Percentiles rank a stretch among this genome's conserved stretches.
Conservation (phyloP, 2,329 filamentous ascomycete species). For the Bipolaris victoriae region DNA sequence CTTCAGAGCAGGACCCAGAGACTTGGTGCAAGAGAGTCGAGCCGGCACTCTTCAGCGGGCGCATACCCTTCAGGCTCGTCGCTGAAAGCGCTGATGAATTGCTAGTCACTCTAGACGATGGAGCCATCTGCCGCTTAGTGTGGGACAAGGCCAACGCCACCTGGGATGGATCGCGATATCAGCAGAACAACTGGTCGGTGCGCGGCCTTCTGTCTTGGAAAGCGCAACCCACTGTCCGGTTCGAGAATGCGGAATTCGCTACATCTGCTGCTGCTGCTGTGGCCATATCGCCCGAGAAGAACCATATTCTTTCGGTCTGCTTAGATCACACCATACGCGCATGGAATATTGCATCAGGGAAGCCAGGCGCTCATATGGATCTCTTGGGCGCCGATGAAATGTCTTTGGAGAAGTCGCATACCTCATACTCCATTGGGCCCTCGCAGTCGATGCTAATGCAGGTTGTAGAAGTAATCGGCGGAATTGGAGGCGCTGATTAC, state of each 20-base stretch:
- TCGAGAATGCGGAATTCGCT: slow-evolving; percentile 68
- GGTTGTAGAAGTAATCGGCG: slow-evolving; percentile 65
- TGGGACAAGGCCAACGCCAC: slow-evolving; percentile 40
- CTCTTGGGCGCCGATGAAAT: slow-evolving; percentile 66
- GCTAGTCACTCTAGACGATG: slow-evolving; percentile 81
- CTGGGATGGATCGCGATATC: slow-evolving; percentile 77
- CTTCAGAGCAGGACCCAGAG: slow-evolving; percentile 73
- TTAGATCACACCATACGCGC: slow-evolving; percentile 87
- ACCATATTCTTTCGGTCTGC: slow-evolving; percentile 76
- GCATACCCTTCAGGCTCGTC: slow-evolving; percentile 79
- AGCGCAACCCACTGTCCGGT: slow-evolving; percentile 66
- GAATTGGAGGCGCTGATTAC: slow-evolving; percentile 58
- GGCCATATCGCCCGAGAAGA: slow-evolving; percentile 55
- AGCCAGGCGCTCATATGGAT: slow-evolving; percentile 77
- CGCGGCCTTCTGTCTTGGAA: slow-evolving; percentile 69
- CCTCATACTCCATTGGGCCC: slow-evolving; percentile 77
- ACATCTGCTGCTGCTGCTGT: slow-evolving; percentile 69
- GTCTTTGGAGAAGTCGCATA: slow-evolving; percentile 69
- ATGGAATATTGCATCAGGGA: slow-evolving; percentile 86
- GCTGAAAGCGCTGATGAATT: slow-evolving; percentile 76
- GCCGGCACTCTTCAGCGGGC: slow-evolving; percentile 76
- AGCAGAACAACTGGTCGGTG: slow-evolving; percentile 72
- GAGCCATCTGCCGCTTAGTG: slow-evolving; percentile 70
- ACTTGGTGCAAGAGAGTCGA: slow-evolving; percentile 78
- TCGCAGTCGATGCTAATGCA: slow-evolving; percentile 78